Evolutionary conservation across 441 rosid species (phyloP).

Genomic region (Erodium texanum): DNA sequence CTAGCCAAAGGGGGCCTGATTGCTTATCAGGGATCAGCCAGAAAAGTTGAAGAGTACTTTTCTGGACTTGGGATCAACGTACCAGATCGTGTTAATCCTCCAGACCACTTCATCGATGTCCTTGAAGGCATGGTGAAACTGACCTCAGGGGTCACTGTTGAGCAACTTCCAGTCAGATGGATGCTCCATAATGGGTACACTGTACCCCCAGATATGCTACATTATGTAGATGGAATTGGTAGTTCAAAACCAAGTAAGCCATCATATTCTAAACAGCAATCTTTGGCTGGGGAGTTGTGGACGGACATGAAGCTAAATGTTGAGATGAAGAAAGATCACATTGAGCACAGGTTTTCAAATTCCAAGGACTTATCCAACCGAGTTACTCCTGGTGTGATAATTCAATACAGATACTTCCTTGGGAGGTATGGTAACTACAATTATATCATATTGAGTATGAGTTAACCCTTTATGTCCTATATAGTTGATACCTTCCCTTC

Average conservation of each 20-base stretch:
- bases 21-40: conserved; percentile 78
- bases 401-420: conserved; percentile 76
- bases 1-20: conserved; percentile 88
- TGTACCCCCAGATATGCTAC: conserved; percentile 81
- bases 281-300: conserved; percentile 76
- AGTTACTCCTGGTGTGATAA: conserved; percentile 49
- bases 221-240: conserved; percentile 39
- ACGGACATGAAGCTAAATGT: conserved; percentile 54
- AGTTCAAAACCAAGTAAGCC: conserved; percentile 9
- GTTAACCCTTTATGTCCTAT: not conserved
- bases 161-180: conserved; percentile 87
- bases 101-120: conserved; percentile 89
- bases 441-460: not conserved
- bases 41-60: conserved; percentile 85
- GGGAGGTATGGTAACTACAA: conserved; percentile 48
- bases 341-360: conserved; percentile 37
- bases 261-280: conserved; percentile 27
- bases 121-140: conserved; percentile 81
- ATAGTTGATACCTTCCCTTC: not conserved
- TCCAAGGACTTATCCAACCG: conserved; percentile 60
- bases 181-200: conserved; percentile 90
- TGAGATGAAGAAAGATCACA: conserved; percentile 47
- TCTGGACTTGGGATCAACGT: conserved; percentile 60
- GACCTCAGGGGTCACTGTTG: conserved; percentile 39
- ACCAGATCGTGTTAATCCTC: conserved; percentile 89